Evolutionary conservation across 2,329 filamentous ascomycete species (phyloP).

Genomic region (Aureobasidium pullulans): DNA sequence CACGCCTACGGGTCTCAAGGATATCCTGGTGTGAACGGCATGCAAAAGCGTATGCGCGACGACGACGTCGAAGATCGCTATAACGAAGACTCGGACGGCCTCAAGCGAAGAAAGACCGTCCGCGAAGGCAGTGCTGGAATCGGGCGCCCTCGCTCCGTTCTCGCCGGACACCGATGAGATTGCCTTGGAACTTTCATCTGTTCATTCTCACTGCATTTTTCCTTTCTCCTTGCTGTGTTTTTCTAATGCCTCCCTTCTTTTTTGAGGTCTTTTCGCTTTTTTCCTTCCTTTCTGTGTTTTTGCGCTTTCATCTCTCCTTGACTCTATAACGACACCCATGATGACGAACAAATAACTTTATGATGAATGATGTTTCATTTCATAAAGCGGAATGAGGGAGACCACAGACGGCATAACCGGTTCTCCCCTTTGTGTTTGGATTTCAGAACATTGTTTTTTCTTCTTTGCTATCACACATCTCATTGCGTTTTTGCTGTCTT

Average conservation of each 20-base stretch:
- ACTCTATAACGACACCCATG: constrained; percentile 13
- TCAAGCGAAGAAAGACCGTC: constrained; percentile 50
- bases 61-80: constrained; percentile 55
- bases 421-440: constrained; percentile 5
- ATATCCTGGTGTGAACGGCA: constrained; percentile 49
- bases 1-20: constrained; percentile 45
- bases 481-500: background rate
- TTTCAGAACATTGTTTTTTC: constrained; percentile 10
- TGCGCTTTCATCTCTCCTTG: background rate
- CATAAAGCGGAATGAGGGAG: constrained; percentile 11
- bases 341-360: constrained; percentile 15
- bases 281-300: background rate
- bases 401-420: constrained; percentile 1
- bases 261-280: background rate
- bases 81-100: constrained; percentile 52
- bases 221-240: constrained; percentile 6
- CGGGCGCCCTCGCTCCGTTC: constrained; percentile 4
- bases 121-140: constrained; percentile 14
- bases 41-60: constrained; percentile 14
- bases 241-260: background rate
- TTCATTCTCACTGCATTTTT: background rate
- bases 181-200: background rate
- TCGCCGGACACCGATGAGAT: constrained; percentile 6
- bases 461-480: background rate
- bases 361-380: constrained; percentile 15